phyloP scores from a whole-genome alignment of 1,284 basidiomycete species.

The Ganoderma lucidum region DNA sequence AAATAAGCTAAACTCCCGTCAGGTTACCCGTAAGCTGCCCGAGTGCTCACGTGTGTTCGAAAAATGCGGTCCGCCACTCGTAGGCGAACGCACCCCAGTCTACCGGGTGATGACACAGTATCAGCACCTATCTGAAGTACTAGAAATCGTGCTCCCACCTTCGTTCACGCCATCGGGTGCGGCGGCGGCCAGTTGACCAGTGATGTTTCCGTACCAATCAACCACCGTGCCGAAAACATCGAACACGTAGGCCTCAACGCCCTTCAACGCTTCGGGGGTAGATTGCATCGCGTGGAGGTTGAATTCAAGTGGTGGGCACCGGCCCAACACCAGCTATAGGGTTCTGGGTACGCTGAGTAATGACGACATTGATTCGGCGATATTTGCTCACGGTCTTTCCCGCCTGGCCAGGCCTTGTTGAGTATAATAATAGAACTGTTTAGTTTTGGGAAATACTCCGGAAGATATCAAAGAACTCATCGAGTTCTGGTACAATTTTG shows the following conservation, averaged over 20 bases:
- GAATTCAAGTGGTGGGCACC: not conserved
- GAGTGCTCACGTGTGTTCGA: constrained; percentile 52
- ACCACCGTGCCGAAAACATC: constrained; percentile 73
- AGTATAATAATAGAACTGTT: too few species aligned
- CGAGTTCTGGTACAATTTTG: not conserved
- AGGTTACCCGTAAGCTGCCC: not conserved
- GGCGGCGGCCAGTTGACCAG: constrained; percentile 46
- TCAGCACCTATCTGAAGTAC: not conserved
- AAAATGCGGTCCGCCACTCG: constrained; percentile 66
- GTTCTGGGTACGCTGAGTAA: constrained; percentile 8
- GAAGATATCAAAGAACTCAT: too few species aligned
- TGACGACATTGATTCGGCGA: constrained; percentile 12
- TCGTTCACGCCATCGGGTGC: constrained; percentile 34
- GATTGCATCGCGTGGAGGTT: constrained; percentile 2
- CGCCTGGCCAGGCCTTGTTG: too few species aligned
- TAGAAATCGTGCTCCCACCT: constrained; percentile 13
- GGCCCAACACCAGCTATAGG: not conserved
- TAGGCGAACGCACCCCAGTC: constrained; percentile 60
- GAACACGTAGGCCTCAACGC: constrained; percentile 63
- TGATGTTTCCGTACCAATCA: constrained; percentile 63
- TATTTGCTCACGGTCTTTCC: not conserved
- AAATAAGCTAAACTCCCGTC: not conserved
- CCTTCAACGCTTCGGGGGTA: constrained; percentile 24
- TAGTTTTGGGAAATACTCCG: too few species aligned
- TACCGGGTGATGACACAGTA: constrained; percentile 1